Percentiles rank a stretch among this genome's conserved stretches.
Evolutionary conservation across 2,329 filamentous ascomycete species (phyloP).

Genomic region (Diaporthe amygdali): DNA sequence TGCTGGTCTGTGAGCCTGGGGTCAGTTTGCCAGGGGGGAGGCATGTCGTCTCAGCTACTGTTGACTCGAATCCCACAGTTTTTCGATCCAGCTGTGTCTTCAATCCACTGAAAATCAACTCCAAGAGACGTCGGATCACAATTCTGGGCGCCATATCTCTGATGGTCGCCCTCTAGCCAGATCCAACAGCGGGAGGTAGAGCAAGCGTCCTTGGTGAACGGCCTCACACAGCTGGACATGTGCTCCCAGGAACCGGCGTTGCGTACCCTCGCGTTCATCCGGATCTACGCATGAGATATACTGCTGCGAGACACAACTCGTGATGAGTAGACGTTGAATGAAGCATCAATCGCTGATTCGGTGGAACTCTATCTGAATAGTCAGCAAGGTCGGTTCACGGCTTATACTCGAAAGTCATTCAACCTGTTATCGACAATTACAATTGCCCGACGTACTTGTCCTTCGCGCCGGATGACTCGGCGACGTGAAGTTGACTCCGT

Average conservation of each 20-base stretch:
- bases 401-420: not conserved
- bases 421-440: not conserved
- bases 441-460: too few relatives aligned
- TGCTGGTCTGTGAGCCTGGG: not conserved
- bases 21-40: not conserved
- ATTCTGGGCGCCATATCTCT: not conserved
- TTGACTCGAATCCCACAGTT: not conserved
- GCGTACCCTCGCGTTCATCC: not conserved
- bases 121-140: not conserved
- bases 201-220: not conserved
- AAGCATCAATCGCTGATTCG: not conserved
- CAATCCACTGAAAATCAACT: not conserved
- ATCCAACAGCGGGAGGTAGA: not conserved
- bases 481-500: not conserved
- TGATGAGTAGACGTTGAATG: not conserved
- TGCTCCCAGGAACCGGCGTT: not conserved
- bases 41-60: not conserved
- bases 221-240: not conserved
- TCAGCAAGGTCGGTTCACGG: not conserved
- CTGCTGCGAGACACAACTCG: not conserved
- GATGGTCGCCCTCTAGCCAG: not conserved
- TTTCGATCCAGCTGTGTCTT: not conserved
- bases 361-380: not conserved
- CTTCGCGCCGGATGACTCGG: not conserved
- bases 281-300: not conserved